phyloP scores from a whole-genome alignment of 176 grass and related monocot species.

The Pharus latifolius region DNA sequence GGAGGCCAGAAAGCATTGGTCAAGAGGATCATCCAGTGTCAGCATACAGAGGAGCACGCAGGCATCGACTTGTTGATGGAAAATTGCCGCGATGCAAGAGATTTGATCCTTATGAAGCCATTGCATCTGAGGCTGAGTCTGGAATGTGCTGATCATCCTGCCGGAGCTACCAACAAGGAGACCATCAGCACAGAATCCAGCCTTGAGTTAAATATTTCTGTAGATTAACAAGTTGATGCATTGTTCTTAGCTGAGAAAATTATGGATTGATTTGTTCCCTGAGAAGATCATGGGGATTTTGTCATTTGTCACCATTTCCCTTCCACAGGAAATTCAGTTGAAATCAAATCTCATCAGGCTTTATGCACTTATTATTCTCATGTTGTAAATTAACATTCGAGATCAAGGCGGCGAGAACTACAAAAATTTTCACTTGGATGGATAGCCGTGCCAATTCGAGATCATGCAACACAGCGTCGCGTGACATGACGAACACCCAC shows the following conservation, averaged over 20 bases:
- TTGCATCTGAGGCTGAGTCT: conserved; percentile 54
- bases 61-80: conserved; percentile 29
- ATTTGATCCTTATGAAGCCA: conserved; percentile 46
- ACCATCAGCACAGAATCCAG: conserved; percentile 65
- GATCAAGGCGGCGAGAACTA: no score
- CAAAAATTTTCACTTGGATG: no score
- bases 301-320: no score
- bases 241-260: neutral
- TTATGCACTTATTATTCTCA: no score
- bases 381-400: no score
- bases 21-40: conserved; percentile 32
- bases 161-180: conserved; percentile 56
- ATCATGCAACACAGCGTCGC: no score
- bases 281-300: neutral
- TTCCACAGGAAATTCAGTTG: no score
- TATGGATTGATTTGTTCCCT: conserved; percentile 1
- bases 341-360: no score
- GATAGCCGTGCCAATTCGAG: no score
- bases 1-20: conserved; percentile 19
- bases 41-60: conserved; percentile 9
- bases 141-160: conserved; percentile 64
- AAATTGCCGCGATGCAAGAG: conserved; percentile 21
- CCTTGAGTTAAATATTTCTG: conserved; percentile 32
- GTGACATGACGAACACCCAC: no score
- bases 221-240: conserved; percentile 20